Conservation (phyloP, 305 asterid genomes). For the Rubia tinctorum region DNA sequence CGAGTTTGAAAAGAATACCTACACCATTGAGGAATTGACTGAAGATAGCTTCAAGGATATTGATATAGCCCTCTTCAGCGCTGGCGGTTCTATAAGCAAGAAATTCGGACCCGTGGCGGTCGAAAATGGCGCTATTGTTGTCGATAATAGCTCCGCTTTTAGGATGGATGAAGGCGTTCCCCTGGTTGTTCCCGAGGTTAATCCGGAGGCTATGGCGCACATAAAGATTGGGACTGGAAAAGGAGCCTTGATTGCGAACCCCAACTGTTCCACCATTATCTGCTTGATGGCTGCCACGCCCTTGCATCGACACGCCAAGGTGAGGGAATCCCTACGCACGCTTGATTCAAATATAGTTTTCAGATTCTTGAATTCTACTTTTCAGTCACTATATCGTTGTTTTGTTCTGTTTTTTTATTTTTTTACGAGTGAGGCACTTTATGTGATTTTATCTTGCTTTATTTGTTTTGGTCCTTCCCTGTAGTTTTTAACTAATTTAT, state of each 20-base stretch:
- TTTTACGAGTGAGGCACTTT: too few species aligned
- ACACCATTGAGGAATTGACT: conserved; percentile 55
- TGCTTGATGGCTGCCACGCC: conserved; percentile 97
- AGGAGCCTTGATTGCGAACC: conserved; percentile 86
- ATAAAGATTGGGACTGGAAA: conserved; percentile 66
- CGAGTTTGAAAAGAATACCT: conserved; percentile 13
- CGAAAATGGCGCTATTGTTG: conserved; percentile 70
- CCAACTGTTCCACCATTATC: conserved; percentile 91
- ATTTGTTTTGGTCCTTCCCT: too few species aligned
- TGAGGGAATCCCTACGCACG: too few species aligned
- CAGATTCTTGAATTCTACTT: neutral
- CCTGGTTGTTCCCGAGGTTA: conserved; percentile 74
- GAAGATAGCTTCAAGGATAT: conserved; percentile 63
- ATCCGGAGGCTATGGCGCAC: conserved; percentile 48
- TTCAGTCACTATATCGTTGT: too few species aligned
- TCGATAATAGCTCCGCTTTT: conserved; percentile 96
- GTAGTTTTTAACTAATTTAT: neutral
- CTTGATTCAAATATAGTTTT: neutral
- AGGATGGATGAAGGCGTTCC: conserved; percentile 92
- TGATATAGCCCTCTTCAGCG: conserved; percentile 58
- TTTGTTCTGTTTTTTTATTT: neutral
- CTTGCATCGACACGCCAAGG: conserved; percentile 85
- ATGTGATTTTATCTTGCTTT: too few species aligned
- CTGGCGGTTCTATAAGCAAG: conserved; percentile 91
- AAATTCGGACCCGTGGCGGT: conserved; percentile 80